phyloP scores from a whole-genome alignment of 139 green algal species.

The Dunaliella primolecta region DNA sequence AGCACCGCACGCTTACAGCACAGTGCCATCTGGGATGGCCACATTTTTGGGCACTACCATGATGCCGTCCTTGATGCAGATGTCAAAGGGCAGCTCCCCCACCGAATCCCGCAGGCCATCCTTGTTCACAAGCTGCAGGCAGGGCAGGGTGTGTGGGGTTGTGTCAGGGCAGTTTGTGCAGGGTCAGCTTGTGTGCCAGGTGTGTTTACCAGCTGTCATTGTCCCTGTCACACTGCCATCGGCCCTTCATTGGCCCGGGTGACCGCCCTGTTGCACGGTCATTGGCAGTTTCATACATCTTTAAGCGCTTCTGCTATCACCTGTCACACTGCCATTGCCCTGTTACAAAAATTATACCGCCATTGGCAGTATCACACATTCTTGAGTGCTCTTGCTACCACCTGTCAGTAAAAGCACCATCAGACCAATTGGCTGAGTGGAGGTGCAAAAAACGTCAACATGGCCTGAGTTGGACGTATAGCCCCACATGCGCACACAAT shows the following conservation, averaged over 20 bases:
- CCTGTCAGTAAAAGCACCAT: no score
- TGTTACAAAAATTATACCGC: no score
- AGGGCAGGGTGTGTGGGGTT: neutral
- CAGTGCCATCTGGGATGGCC: conserved; percentile 34
- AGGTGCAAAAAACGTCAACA: no score
- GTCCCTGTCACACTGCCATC: neutral
- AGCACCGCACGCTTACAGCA: no score
- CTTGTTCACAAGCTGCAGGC: conserved; percentile 22
- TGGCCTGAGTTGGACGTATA: no score
- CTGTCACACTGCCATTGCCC: no score
- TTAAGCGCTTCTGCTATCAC: neutral
- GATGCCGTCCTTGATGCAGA: conserved; percentile 34
- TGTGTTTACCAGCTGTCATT: no score
- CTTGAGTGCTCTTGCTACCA: neutral
- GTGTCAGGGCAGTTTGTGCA: neutral
- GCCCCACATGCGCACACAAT: no score
- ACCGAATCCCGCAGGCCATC: conserved; percentile 32
- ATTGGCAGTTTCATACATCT: neutral
- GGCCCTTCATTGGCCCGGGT: neutral
- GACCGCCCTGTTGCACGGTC: neutral
- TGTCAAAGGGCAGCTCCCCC: conserved; percentile 18
- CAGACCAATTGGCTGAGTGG: no score
- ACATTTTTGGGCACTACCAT: conserved; percentile 25
- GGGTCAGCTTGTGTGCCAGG: no score
- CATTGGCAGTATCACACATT: no score